Conservation (phyloP, 306 rosid genomes). For the Quercus glauca region DNA sequence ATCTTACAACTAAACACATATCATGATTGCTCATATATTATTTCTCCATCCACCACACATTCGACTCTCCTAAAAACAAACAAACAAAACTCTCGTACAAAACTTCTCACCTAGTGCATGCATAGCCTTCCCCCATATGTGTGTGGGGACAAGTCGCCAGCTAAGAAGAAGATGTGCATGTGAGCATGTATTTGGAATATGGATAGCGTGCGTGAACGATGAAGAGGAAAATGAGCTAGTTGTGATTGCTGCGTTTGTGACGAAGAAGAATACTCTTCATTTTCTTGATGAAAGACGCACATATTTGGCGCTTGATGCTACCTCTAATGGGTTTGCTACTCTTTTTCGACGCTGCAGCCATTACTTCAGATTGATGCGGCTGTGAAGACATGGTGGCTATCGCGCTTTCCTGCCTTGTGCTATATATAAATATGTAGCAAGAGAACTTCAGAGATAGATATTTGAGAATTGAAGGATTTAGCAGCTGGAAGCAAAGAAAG, state of each 20-base stretch:
- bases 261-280: neutral
- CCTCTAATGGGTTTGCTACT: neutral
- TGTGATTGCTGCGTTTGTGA: neutral
- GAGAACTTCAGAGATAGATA: neutral
- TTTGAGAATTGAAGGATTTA: neutral
- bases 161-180: too few species aligned
- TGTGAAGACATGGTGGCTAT: neutral
- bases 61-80: neutral
- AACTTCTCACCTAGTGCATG: neutral
- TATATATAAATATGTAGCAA: neutral
- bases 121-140: too few species aligned
- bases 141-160: too few species aligned
- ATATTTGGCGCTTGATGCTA: neutral
- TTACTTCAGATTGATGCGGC: neutral
- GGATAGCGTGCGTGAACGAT: neutral
- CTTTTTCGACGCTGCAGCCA: neutral
- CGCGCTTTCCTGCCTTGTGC: neutral
- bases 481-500: neutral
- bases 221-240: neutral
- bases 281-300: neutral
- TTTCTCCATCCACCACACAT: neutral
- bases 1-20: neutral
- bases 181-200: too few species aligned
- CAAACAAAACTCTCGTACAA: neutral
- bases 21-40: neutral